A percentile compares a stretch with the other conserved stretches of the same genome.
Evolutionary conservation across 2,329 filamentous ascomycete species (phyloP).

Genomic region (Fusarium graminum): DNA sequence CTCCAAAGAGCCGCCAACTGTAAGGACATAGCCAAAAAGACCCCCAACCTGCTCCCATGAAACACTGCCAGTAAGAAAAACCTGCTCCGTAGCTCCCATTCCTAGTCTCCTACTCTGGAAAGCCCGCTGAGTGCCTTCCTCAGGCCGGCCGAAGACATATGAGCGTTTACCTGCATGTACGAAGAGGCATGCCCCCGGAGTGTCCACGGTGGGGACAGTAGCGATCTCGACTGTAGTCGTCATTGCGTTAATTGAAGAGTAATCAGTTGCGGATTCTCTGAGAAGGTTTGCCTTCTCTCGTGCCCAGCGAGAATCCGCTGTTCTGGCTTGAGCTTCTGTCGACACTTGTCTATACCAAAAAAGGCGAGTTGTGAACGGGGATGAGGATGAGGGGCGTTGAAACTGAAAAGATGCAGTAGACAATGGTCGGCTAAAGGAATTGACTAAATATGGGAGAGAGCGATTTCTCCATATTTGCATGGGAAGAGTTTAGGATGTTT

Average conservation of each 20-base stretch:
- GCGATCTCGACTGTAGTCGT: constrained; percentile 79
- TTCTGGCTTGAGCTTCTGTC: constrained; percentile 1
- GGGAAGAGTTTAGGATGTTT: constrained; percentile 10
- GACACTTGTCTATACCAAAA: constrained; percentile 17
- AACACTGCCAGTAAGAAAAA: constrained; percentile 85
- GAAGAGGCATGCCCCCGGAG: constrained; percentile 80
- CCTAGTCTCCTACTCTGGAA: constrained; percentile 75
- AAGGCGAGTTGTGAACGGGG: constrained; percentile 1
- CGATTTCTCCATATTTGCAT: constrained; percentile 51
- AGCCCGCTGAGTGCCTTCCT: constrained; percentile 87
- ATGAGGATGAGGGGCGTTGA: constrained; percentile 1
- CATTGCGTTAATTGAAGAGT: constrained; percentile 65
- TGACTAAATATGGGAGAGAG: constrained; percentile 37
- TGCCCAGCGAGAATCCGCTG: constrained; percentile 7
- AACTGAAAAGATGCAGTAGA: background rate
- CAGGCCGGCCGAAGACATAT: constrained; percentile 86
- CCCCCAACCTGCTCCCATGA: constrained; percentile 85
- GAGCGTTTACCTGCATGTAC: constrained; percentile 85
- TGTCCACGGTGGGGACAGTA: constrained; percentile 88
- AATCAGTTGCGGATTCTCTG: no score
- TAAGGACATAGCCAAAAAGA: constrained; percentile 86
- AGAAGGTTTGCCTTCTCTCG: background rate
- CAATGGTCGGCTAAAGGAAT: constrained; percentile 25
- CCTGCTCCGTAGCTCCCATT: constrained; percentile 75
- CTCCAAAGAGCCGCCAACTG: constrained; percentile 77